Conservation (phyloP, 345 rosid species). For the Euphorbia peplus region DNA sequence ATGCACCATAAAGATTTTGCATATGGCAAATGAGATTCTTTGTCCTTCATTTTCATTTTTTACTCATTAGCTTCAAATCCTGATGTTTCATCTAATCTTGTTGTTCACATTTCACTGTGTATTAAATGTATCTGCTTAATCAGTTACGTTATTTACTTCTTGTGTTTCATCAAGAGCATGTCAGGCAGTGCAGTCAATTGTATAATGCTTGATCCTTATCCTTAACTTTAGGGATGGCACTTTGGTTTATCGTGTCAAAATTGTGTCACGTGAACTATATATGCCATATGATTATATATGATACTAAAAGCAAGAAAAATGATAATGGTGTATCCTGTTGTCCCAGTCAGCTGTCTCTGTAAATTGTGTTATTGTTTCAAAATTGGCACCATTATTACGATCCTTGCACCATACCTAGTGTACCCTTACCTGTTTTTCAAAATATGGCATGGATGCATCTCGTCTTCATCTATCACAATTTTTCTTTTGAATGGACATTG, state of each 20-base stretch:
- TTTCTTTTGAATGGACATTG: neutral
- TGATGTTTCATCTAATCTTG: neutral
- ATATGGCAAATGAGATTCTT: neutral
- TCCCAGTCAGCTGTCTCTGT: too few species aligned
- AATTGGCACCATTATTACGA: too few species aligned
- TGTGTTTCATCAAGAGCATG: neutral
- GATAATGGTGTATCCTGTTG: too few species aligned
- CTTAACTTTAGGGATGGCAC: too few species aligned
- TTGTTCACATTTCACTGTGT: neutral
- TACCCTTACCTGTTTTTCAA: neutral
- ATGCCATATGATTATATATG: too few species aligned
- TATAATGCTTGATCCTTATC: constrained; percentile 1
- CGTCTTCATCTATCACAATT: neutral
- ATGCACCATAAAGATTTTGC: neutral
- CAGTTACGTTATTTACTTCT: neutral
- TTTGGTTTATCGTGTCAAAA: too few species aligned
- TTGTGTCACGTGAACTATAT: too few species aligned
- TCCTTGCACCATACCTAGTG: neutral
- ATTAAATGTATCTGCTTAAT: neutral
- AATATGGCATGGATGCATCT: neutral
- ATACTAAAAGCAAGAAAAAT: too few species aligned
- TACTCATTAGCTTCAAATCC: neutral
- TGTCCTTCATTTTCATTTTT: neutral
- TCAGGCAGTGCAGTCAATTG: neutral
- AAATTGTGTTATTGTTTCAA: too few species aligned